Conservation (phyloP, 2,329 filamentous ascomycete species). For the Cladosporium halotolerans region DNA sequence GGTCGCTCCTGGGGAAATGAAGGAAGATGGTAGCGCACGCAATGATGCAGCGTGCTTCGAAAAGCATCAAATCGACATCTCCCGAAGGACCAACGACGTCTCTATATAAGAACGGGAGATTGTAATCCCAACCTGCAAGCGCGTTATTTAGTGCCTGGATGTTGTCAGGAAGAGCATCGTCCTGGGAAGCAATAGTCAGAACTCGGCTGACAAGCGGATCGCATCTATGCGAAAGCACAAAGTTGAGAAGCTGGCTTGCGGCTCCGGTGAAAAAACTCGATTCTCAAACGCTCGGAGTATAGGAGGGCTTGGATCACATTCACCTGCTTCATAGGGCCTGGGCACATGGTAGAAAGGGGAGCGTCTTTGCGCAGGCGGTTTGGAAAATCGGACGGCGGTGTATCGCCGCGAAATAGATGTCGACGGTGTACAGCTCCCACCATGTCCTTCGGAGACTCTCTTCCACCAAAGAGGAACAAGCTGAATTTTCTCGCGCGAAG, state of each 20-base stretch:
- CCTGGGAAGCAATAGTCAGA: slow-evolving; percentile 45
- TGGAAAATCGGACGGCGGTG: slow-evolving; percentile 46
- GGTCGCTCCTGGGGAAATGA: slow-evolving; percentile 71
- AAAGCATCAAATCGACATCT: slow-evolving; percentile 80
- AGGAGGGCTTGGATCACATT: slow-evolving; percentile 34
- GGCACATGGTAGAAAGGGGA: neutral
- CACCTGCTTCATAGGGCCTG: slow-evolving; percentile 34
- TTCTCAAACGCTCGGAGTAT: slow-evolving; percentile 72
- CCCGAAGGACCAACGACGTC: slow-evolving; percentile 64
- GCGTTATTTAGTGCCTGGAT: slow-evolving; percentile 55
- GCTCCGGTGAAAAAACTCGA: slow-evolving; percentile 64
- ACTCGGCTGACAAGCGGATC: slow-evolving; percentile 68
- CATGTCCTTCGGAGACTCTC: slow-evolving; percentile 68
- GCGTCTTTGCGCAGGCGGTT: slow-evolving; percentile 21
- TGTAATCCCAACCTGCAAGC: slow-evolving; percentile 69
- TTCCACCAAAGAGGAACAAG: neutral
- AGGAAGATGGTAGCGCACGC: slow-evolving; percentile 61
- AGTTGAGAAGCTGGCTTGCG: slow-evolving; percentile 65
- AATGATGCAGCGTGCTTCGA: slow-evolving; percentile 80
- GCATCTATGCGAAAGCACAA: slow-evolving; percentile 81
- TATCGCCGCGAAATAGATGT: slow-evolving; percentile 78
- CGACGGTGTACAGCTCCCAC: slow-evolving; percentile 81
- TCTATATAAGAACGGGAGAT: slow-evolving; percentile 66
- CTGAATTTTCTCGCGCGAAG: slow-evolving; percentile 45
- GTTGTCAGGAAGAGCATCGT: slow-evolving; percentile 31